These are phyloP conservation scores for Cicer arietinum DNA, from an alignment of 306 rosid genomes.

Conservation along the genomic window DNA sequence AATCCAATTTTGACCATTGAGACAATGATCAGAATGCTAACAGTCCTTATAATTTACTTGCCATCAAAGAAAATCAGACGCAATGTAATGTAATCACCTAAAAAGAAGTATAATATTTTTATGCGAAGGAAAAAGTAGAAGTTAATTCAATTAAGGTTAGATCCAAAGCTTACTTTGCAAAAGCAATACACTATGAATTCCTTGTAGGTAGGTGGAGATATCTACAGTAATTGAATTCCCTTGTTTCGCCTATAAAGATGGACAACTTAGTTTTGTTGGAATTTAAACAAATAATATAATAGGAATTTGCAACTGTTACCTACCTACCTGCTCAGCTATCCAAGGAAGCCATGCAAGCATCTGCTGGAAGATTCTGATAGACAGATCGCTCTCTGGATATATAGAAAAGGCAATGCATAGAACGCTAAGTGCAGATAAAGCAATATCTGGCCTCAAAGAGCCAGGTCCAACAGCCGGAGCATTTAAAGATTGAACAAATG, in stretches of 20 bases:
- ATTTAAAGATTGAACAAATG: conserved; percentile 58
- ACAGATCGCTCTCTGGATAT: conserved; percentile 69
- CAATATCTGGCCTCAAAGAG: conserved; percentile 63
- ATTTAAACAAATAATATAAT: conserved; percentile 35
- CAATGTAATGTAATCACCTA: conserved; percentile 33
- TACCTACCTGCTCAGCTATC: conserved; percentile 77
- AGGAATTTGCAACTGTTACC: conserved; percentile 43
- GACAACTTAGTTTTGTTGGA: conserved; percentile 42
- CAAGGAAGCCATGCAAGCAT: conserved; percentile 88
- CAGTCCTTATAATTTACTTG: conserved; percentile 29
- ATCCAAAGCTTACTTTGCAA: conserved; percentile 67
- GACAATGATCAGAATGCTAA: conserved; percentile 34
- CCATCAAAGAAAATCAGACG: conserved; percentile 44
- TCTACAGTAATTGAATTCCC: conserved; percentile 56
- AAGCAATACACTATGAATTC: conserved; percentile 79
- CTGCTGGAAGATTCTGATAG: conserved; percentile 66
- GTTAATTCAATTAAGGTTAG: conserved; percentile 40
- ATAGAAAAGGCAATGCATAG: conserved; percentile 75
- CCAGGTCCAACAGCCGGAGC: conserved; percentile 53
- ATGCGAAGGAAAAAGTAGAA: conserved; percentile 39
- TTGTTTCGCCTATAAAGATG: conserved; percentile 63
- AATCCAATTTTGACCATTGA: conserved; percentile 33
- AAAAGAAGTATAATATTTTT: conserved; percentile 25
- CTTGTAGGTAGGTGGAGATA: conserved; percentile 77
- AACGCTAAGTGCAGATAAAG: conserved; percentile 82